Base-by-base conservation (phyloP, 495 filamentous ascomycete genomes). In the Cryomyces minteri region DNA sequence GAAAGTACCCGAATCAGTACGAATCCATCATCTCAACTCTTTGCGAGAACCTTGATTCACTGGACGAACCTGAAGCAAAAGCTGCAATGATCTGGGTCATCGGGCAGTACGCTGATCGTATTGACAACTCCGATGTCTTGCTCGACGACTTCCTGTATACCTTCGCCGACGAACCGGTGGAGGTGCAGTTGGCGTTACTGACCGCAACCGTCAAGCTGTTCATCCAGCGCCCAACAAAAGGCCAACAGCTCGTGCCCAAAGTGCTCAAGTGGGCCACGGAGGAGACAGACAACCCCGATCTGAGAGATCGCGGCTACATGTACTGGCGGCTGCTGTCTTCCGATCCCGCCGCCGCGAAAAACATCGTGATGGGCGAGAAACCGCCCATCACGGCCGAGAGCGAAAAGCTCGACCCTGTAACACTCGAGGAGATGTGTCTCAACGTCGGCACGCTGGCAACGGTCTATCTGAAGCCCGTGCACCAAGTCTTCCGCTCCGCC, bases 61-160 rank as follows among this genome's bases (percentile, higher is more conserved):
- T 99, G 29, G 90, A 99, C 58, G 90, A 99, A 59, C 90, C 90
- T n/a, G 90, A 99, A 58, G 90, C 90, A 36, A 99, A 96, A 60
- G 85, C 88, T 4, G 90, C 90, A n/a, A 88, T 99, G 74, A 92
- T 99, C 50, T 99, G 90, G 90, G 86, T 99, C 45, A 96, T 99
- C 54, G 90, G 90, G 3, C 85, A 99, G 54, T 99, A 99, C 58
- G 92, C 90, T 6, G 84, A 86, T 55, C 79, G 90, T 12, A 99
- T 99, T 53, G 88, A 96, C 51, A 95, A 96, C 60, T 85, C 82
- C 18, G 90, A 96, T 51, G 83, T 79, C 0, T 71, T 99, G 0
- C 73, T 99, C 4, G 90, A 96, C 45, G 90, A 96, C 55, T 99
- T 96, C 60, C 62, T 99, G 28, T 82, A 84, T 49, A 81, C 85